Base-by-base conservation (phyloP, 129 eudicot genomes). In the Solidago caesia region DNA sequence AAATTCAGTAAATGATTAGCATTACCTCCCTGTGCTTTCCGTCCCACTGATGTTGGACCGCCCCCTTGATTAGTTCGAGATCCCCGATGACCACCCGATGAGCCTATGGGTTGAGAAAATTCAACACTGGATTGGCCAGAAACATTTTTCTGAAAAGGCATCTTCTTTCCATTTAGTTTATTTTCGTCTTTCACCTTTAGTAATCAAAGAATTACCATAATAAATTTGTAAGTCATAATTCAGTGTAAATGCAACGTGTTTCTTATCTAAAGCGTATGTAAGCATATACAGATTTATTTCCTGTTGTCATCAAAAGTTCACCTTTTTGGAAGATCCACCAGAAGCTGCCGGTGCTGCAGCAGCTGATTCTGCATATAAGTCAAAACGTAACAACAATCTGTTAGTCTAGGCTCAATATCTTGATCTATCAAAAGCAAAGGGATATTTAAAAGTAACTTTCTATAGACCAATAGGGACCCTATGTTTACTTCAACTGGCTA, bases 1-100 rank as follows among this genome's bases (percentile, higher is more conserved):
- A 94, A 94, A 87, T 94, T 94, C 78, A 94, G 88, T 72, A 94
- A 94, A 87, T 94, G 82, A 80, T 94, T 94, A 21, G 80, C 92
- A 74, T 85, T 94, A 71, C 85, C 84, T 76, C 78, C 75, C 77
- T 90, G 98, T 15, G 85, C 39, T 68, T 78, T 94, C 65, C 89
- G 85, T 53, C 96, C 87, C 29, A 85, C 70, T 70, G 88, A 84
- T 33, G 81, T 81, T 5, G 80, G 75, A 48, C 77, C 14, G 56
- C 80, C 80, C 67, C 75, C 74, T 68, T 74, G 83, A 79, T 45
- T 67, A 49, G 78, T 60, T 67, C 82, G 82, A 82, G 83, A 70
- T 66, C 59, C 71, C 75, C 72, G 80, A 58, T 64, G 80, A 59
- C 75, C 59, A 48, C 73, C 85, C 0, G 90, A 43, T 39, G 86